Base-by-base conservation (phyloP, 495 filamentous ascomycete genomes). In the Neurospora sp. region DNA sequence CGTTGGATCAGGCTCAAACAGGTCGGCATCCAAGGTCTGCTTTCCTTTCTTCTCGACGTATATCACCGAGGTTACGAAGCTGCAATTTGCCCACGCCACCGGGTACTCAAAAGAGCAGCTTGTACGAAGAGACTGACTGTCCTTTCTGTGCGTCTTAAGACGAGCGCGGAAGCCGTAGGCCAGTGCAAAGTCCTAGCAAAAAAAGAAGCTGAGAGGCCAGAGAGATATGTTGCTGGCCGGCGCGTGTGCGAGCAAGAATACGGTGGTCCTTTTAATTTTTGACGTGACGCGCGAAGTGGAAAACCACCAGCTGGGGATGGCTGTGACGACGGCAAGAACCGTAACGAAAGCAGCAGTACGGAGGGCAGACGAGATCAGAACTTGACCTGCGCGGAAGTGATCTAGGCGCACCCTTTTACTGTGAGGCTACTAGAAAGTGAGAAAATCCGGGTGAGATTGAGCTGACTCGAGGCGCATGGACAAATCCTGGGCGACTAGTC, bases 51-150 rank as follows among this genome's bases (percentile, higher is more conserved):
- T 31, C 39, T 62, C n/a, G 69, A 69, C 23, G 40, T 72, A 39
- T 71, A 71, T 75, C 73, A 73, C 74, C 73, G 72, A 66, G 66
- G 74, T 79, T 79, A 79, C 77, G 75, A 78, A 70, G 73, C 40
- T 72, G 72, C 72, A 71, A 74, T 42, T 71, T 54, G 76, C 27
- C 74, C 59, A 31, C 38, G 18, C n/a, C 38, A 31, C 44, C 69
- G 72, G 73, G 38, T 54, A 42, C n/a, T 66, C 48, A 59, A 70
- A 38, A 75, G 71, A 14, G 62, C 71, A 76, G 70, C 10, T 48
- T 71, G 75, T 72, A 76, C 73, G 75, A 70, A 41, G 66, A 31
- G 12, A 31, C 40, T 41, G 12, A 31, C 40, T 41, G 73, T 66
- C 75, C 31, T n/a, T 73, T 70, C 48, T 14, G 48, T 59, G 48